phyloP scores from a whole-genome alignment of 768 basidiomycete genomes.

The Lentinus brumalis region DNA sequence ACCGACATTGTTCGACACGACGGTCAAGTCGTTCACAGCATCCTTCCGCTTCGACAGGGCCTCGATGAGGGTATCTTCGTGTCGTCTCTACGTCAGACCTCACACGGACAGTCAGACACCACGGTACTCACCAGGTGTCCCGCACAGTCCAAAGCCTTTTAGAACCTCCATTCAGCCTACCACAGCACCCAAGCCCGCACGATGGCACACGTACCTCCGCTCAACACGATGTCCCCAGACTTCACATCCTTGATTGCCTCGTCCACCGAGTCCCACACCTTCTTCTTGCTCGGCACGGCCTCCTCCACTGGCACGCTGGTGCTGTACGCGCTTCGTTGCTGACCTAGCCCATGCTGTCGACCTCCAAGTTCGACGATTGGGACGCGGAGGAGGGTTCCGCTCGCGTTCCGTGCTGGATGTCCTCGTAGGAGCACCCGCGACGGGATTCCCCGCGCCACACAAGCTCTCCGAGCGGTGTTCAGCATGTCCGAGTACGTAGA shows the following conservation, averaged over 20 bases:
- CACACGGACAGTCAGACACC: background rate
- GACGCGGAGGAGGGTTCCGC: conserved; percentile 10
- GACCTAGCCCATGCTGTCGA: conserved; percentile 4
- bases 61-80: conserved; percentile 74
- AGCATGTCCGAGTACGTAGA: background rate
- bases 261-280: conserved; percentile 82
- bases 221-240: conserved; percentile 76
- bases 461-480: conserved; percentile 15
- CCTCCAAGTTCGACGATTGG: conserved; percentile 1
- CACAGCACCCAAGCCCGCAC: background rate
- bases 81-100: background rate
- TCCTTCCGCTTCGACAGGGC: conserved; percentile 77
- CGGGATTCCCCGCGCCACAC: conserved; percentile 8
- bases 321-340: conserved; percentile 19
- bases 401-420: conserved; percentile 15
- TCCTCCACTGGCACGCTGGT: conserved; percentile 15
- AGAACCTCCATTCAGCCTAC: conserved; percentile 3
- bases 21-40: conserved; percentile 74
- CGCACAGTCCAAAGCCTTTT: conserved; percentile 86
- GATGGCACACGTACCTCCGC: conserved; percentile 66
- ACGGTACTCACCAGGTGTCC: conserved; percentile 68
- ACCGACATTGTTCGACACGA: conserved; percentile 89
- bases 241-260: conserved; percentile 84
- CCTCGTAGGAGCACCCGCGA: conserved; percentile 15
- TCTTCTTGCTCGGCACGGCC: conserved; percentile 43